Evolutionary conservation across 2,329 filamentous ascomycete genomes (phyloP).

Genomic region (Dothideomycetidae sp.): DNA sequence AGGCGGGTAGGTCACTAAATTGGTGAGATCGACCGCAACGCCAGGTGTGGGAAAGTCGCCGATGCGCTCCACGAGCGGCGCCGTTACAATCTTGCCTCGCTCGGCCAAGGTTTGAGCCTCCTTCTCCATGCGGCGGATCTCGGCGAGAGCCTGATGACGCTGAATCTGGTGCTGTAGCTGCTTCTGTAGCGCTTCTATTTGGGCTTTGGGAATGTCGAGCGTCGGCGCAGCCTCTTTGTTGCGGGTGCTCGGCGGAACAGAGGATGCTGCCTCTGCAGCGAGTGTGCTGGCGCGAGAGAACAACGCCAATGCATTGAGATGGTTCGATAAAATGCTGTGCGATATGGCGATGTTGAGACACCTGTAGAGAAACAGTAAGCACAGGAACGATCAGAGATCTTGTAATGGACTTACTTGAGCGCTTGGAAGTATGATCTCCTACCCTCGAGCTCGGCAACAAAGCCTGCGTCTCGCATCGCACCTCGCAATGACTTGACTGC

Average conservation of each 20-base stretch:
- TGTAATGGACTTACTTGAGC: slow-evolving; percentile 50
- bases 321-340: slow-evolving; percentile 57
- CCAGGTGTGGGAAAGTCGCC: slow-evolving; percentile 57
- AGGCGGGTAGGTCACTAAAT: slow-evolving; percentile 77
- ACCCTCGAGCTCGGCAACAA: slow-evolving; percentile 63
- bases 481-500: slow-evolving; percentile 81
- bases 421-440: slow-evolving; percentile 76
- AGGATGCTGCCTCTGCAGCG: slow-evolving; percentile 36
- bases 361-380: slow-evolving; percentile 31
- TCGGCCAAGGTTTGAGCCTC: slow-evolving; percentile 35
- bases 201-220: slow-evolving; percentile 49
- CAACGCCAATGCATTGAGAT: slow-evolving; percentile 71
- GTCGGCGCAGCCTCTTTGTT: slow-evolving; percentile 41
- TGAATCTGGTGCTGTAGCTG: slow-evolving; percentile 59
- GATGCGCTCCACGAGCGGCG: slow-evolving; percentile 60
- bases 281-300: slow-evolving; percentile 58
- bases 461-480: slow-evolving; percentile 66
- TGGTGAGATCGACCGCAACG: slow-evolving; percentile 50
- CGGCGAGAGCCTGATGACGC: slow-evolving; percentile 72
- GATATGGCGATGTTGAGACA: slow-evolving; percentile 76
- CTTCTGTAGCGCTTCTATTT: slow-evolving; percentile 44
- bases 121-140: slow-evolving; percentile 52
- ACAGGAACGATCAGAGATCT: too few relatives aligned
- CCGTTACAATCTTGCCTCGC: slow-evolving; percentile 29
- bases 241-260: slow-evolving; percentile 28